These are phyloP conservation scores for Kockiozyma suomiensis DNA, from an alignment of 805 yeast genomes.

Conservation along the genomic window DNA sequence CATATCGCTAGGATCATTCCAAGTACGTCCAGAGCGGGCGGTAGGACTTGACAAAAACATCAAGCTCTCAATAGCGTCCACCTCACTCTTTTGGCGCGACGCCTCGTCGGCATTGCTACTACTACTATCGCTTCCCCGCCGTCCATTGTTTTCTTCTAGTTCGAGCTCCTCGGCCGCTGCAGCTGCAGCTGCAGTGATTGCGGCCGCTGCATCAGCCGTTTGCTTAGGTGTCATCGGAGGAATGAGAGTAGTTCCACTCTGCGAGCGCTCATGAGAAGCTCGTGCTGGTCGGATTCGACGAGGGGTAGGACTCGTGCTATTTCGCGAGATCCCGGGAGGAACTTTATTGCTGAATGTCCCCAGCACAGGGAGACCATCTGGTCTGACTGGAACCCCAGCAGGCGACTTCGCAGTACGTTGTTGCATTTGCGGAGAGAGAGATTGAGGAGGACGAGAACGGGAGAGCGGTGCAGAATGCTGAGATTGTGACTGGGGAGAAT, in stretches of 20 bases:
- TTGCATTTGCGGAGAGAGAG: slow-evolving; percentile 2
- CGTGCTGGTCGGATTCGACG: neutral
- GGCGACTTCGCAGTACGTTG: neutral
- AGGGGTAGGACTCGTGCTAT: slow-evolving; percentile 23
- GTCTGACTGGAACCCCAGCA: slow-evolving; percentile 17
- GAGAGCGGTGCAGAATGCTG: neutral
- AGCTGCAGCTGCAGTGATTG: slow-evolving; percentile 26
- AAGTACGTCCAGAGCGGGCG: slow-evolving; percentile 18
- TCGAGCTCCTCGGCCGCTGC: slow-evolving; percentile 22
- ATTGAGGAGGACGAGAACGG: neutral
- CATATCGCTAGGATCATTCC: slow-evolving; percentile 16
- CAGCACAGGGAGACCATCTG: slow-evolving; percentile 28
- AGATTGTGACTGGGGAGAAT: neutral
- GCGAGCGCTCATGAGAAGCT: neutral
- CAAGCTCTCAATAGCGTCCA: slow-evolving; percentile 31
- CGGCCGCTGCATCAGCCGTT: slow-evolving; percentile 15
- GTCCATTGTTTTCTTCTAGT: slow-evolving; percentile 2
- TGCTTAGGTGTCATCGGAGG: slow-evolving; percentile 4
- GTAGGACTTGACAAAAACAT: slow-evolving; percentile 34
- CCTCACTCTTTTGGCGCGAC: slow-evolving; percentile 26
- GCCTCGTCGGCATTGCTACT: slow-evolving; percentile 8
- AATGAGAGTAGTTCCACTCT: neutral
- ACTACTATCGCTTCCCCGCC: slow-evolving; percentile 1
- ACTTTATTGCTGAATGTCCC: slow-evolving; percentile 31
- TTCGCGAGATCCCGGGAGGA: slow-evolving; percentile 23